These are phyloP conservation scores for Fusarium sp. DNA, from an alignment of 2,329 filamentous ascomycete genomes.

Conservation along the genomic window DNA sequence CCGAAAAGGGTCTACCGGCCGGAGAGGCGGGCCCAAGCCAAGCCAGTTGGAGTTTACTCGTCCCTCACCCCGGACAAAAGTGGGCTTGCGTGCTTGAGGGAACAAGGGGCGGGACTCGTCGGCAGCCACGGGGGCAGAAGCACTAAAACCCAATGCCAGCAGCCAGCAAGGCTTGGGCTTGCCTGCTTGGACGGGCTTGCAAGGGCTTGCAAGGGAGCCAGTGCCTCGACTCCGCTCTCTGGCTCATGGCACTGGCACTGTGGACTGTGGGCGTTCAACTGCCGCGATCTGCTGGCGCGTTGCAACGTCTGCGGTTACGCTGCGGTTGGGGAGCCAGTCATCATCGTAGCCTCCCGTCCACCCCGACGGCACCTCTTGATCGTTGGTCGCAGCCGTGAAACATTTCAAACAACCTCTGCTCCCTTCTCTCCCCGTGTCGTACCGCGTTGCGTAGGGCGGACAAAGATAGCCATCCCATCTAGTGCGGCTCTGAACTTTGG, in stretches of 20 bases:
- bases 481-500: conserved; percentile 27
- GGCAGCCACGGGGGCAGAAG: conserved; percentile 37
- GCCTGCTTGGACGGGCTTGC: not conserved
- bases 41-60: conserved; percentile 36
- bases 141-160: conserved; percentile 38
- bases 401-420: conserved; percentile 20
- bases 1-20: conserved; percentile 43
- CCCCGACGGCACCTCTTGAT: conserved; percentile 5
- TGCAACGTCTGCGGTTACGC: conserved; percentile 38
- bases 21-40: conserved; percentile 39
- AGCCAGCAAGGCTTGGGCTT: not conserved
- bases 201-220: conserved; percentile 20
- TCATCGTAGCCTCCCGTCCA: conserved; percentile 20
- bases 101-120: conserved; percentile 44
- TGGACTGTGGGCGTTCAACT: conserved; percentile 42
- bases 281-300: conserved; percentile 41
- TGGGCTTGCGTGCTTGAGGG: conserved; percentile 32
- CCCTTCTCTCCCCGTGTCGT: not conserved
- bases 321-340: conserved; percentile 36
- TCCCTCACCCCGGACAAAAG: conserved; percentile 41
- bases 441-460: not conserved
- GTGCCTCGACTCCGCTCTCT: conserved; percentile 34
- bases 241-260: conserved; percentile 35
- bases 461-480: conserved; percentile 2
- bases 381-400: conserved; percentile 19